Conservation (phyloP, 148 eudicot genomes). For the Salicornia ramosissima region DNA sequence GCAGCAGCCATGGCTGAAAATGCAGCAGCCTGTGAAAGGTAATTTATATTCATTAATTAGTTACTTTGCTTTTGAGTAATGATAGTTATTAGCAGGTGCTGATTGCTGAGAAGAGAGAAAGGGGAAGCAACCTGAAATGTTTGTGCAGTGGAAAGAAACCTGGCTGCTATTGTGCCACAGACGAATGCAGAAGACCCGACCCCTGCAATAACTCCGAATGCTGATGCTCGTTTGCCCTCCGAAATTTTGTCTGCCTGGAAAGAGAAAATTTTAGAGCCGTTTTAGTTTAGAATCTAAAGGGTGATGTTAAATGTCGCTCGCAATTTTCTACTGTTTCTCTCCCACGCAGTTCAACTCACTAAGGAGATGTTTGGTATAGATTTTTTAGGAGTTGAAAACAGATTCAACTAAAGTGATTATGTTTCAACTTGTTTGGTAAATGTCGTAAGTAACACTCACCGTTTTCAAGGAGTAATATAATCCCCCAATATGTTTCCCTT, state of each 20-base stretch:
- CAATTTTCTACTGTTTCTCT: no score
- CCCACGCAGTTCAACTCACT: no score
- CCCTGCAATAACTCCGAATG: slow-evolving; percentile 62
- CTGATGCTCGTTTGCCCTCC: slow-evolving; percentile 51
- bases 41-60: neutral
- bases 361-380: no score
- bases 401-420: no score
- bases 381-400: no score
- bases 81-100: neutral
- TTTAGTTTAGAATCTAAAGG: neutral
- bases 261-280: neutral
- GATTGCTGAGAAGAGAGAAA: neutral
- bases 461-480: no score
- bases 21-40: slow-evolving; percentile 48
- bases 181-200: slow-evolving; percentile 57
- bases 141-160: slow-evolving; percentile 61
- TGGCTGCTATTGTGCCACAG: slow-evolving; percentile 62
- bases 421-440: no score
- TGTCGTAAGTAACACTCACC: no score
- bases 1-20: slow-evolving; percentile 50
- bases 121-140: slow-evolving; percentile 50
- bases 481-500: no score
- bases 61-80: neutral
- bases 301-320: no score
- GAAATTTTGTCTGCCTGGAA: slow-evolving; percentile 63